Evolutionary conservation across 306 rosid species (phyloP).

Genomic region (Cucurbita pepo): DNA sequence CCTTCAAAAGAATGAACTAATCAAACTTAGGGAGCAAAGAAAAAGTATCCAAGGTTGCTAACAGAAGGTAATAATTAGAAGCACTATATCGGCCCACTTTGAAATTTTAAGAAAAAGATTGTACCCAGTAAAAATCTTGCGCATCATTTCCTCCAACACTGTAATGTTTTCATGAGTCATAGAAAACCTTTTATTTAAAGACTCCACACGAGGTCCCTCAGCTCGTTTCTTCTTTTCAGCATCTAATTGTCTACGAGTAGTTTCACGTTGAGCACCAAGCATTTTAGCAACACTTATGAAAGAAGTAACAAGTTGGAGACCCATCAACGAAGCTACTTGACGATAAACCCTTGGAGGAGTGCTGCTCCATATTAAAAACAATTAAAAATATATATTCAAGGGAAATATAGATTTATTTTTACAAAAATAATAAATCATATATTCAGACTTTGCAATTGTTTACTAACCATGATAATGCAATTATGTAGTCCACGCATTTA

Average conservation of each 20-base stretch:
- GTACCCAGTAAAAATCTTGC: constrained; percentile 91
- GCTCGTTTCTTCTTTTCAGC: constrained; percentile 86
- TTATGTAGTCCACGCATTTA: constrained; percentile 96
- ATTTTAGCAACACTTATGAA: constrained; percentile 71
- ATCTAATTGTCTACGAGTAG: constrained; percentile 89
- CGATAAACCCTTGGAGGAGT: constrained; percentile 98
- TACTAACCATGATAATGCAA: constrained; percentile 90
- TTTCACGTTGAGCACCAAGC: constrained; percentile 82
- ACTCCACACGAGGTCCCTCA: constrained; percentile 90
- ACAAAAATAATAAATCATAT: constrained; percentile 6
- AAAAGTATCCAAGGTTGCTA: constrained; percentile 9
- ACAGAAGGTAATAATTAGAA: not conserved
- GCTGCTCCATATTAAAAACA: constrained; percentile 25
- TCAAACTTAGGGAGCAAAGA: constrained; percentile 11
- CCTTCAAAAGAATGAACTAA: constrained; percentile 37
- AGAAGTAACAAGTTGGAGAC: constrained; percentile 87
- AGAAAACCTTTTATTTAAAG: constrained; percentile 70
- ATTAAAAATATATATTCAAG: not conserved
- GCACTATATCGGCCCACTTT: not conserved
- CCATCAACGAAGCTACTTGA: constrained; percentile 81
- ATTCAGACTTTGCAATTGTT: not conserved
- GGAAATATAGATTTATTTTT: constrained; percentile 6
- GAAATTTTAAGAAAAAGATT: constrained; percentile 14
- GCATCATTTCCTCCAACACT: constrained; percentile 93
- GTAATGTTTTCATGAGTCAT: constrained; percentile 74